Evolutionary conservation across 768 basidiomycete species (phyloP).

Genomic region (Rhodotorula babjevae): DNA sequence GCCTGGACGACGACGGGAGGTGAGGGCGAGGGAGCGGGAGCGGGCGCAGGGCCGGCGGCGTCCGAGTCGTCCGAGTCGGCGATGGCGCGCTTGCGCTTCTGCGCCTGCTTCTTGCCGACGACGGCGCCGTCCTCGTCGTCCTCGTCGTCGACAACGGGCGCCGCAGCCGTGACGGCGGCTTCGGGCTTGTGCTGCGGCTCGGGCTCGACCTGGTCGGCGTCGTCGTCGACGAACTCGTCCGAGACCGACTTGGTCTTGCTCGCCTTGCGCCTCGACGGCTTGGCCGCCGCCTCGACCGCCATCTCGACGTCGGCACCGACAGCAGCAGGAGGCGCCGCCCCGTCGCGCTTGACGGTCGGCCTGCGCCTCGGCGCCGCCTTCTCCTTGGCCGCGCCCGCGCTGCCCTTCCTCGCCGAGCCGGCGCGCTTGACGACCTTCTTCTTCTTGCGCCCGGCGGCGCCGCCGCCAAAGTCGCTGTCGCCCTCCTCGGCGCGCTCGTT

Average conservation of each 20-base stretch:
- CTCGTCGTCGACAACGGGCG: not conserved
- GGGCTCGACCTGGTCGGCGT: not conserved
- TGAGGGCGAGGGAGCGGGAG: not conserved
- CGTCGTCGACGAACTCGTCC: not conserved
- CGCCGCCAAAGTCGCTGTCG: not conserved
- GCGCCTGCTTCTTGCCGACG: not conserved
- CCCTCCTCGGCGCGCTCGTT: not conserved
- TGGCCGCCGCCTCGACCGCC: not conserved
- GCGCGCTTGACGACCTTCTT: not conserved
- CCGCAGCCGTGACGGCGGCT: too few relatives aligned
- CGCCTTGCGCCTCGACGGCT: not conserved
- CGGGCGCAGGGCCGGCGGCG: not conserved
- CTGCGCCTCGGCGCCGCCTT: not conserved
- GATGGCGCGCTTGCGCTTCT: not conserved
- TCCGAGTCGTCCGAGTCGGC: not conserved
- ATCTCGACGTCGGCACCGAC: not conserved
- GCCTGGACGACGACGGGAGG: not conserved
- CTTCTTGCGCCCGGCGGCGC: not conserved
- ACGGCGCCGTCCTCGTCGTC: not conserved
- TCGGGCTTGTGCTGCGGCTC: not conserved
- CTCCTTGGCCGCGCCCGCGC: not conserved
- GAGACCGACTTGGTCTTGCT: not conserved
- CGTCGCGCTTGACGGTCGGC: slow-evolving; percentile 11
- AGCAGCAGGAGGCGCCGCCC: too few relatives aligned
- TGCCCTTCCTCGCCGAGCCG: too few relatives aligned